A percentile compares a stretch with the other conserved stretches of the same genome.
These are phyloP conservation scores for Petunia axillaris DNA, from an alignment of 257 asterid genomes.

Conservation along the genomic window DNA sequence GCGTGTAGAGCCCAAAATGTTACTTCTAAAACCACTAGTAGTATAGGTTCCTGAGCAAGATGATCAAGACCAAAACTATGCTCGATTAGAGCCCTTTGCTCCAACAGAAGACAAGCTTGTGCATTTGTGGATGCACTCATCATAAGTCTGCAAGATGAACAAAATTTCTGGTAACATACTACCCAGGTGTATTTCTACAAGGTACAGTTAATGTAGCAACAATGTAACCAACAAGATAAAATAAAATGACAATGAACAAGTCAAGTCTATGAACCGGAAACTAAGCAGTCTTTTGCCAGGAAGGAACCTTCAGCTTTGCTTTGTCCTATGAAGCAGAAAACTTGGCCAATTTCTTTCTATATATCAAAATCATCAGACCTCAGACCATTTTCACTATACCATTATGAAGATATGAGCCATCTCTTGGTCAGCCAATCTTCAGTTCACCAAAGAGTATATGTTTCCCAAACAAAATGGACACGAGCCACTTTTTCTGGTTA, in stretches of 20 bases:
- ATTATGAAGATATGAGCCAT: background rate
- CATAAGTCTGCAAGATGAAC: background rate
- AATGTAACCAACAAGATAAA: constrained; percentile 3
- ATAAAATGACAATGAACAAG: background rate
- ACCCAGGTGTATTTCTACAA: constrained; percentile 8
- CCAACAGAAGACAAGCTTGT: background rate
- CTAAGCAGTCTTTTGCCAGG: background rate
- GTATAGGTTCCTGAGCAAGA: no score
- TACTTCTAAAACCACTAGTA: no score
- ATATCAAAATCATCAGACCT: background rate
- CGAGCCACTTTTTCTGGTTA: background rate
- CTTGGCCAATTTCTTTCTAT: background rate
- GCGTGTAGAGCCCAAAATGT: no score
- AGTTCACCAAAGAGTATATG: background rate
- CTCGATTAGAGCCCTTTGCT: no score
- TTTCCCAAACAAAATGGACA: background rate
- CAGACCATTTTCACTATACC: background rate
- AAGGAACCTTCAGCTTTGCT: background rate
- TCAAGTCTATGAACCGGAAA: background rate
- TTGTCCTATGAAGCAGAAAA: background rate
- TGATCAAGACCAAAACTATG: no score
- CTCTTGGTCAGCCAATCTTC: background rate
- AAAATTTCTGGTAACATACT: background rate
- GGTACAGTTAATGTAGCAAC: background rate
- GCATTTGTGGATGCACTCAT: background rate